Percentiles rank a stretch among this genome's conserved stretches.
Conservation (phyloP, 345 rosid genomes). For the Citrus australasica region DNA sequence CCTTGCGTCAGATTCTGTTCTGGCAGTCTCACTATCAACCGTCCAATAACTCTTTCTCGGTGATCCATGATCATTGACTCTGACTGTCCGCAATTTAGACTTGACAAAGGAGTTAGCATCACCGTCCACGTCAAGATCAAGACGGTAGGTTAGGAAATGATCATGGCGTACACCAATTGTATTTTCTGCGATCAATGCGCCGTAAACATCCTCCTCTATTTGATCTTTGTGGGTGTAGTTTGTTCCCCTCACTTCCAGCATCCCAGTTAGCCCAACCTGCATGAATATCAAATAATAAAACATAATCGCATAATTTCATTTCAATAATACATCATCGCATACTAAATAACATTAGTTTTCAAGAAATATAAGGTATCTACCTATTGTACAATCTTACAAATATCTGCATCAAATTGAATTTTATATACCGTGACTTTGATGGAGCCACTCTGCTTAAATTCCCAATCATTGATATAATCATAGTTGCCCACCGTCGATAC, state of each 20-base stretch:
- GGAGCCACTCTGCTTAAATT: conserved; percentile 31
- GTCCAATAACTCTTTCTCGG: conserved; percentile 47
- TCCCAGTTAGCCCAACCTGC: conserved; percentile 41
- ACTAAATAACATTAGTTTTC: too few species aligned
- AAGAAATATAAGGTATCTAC: too few species aligned
- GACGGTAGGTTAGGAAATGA: conserved; percentile 40
- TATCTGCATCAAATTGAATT: too few species aligned
- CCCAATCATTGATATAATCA: conserved; percentile 29
- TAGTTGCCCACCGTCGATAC: conserved; percentile 29
- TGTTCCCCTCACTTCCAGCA: conserved; percentile 34
- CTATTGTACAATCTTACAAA: too few species aligned
- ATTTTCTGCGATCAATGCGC: conserved; percentile 38
- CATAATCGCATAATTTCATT: background rate
- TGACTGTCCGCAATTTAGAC: conserved; percentile 14
- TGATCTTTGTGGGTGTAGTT: conserved; percentile 27
- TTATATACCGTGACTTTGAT: conserved; percentile 7
- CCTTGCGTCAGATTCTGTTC: conserved; percentile 37
- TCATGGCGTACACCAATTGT: conserved; percentile 38
- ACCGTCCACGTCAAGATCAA: conserved; percentile 47
- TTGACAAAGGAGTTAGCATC: conserved; percentile 38
- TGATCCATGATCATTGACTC: conserved; percentile 7
- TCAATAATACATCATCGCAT: too few species aligned
- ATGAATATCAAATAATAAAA: background rate
- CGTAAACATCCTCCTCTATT: conserved; percentile 25
- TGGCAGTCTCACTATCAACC: conserved; percentile 29